These are phyloP conservation scores for Evernia prunastri DNA, from an alignment of 495 filamentous ascomycete species.

Conservation along the genomic window DNA sequence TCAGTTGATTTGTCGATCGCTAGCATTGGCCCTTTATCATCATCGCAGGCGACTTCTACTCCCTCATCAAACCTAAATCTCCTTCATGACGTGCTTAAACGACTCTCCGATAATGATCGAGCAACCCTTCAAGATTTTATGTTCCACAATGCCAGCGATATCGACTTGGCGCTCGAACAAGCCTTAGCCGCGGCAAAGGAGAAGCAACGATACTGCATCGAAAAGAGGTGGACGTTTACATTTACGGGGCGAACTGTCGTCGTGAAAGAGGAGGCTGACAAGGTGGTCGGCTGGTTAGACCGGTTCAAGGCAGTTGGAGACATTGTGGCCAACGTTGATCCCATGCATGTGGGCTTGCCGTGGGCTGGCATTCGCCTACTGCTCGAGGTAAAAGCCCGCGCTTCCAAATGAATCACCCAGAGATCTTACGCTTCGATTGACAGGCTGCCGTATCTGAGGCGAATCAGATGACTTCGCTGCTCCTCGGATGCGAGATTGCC, in stretches of 20 bases:
- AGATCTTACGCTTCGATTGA: no score
- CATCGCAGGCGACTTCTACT: conserved; percentile 6
- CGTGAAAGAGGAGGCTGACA: conserved; percentile 11
- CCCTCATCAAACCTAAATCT: neutral
- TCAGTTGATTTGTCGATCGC: conserved; percentile 4
- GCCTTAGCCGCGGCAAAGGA: conserved; percentile 6
- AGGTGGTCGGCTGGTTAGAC: conserved; percentile 7
- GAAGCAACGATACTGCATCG: conserved; percentile 3
- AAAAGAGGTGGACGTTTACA: conserved; percentile 13
- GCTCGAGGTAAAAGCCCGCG: conserved; percentile 12
- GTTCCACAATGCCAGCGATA: conserved; percentile 1
- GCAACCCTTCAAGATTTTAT: conserved; percentile 3
- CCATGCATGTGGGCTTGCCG: conserved; percentile 3
- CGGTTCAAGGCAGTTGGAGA: conserved; percentile 9
- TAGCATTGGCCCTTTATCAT: neutral
- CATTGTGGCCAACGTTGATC: neutral
- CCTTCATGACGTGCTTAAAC: conserved; percentile 7
- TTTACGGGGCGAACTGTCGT: conserved; percentile 5
- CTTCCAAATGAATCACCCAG: neutral
- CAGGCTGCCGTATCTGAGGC: no score
- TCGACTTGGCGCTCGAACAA: conserved; percentile 1
- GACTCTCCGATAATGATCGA: neutral
- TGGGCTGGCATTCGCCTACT: conserved; percentile 11
- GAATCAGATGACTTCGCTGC: no score
- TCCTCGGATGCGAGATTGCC: no score